Conservation (phyloP, 1,284 basidiomycete genomes). For the Leccinum cinnamomeum region DNA sequence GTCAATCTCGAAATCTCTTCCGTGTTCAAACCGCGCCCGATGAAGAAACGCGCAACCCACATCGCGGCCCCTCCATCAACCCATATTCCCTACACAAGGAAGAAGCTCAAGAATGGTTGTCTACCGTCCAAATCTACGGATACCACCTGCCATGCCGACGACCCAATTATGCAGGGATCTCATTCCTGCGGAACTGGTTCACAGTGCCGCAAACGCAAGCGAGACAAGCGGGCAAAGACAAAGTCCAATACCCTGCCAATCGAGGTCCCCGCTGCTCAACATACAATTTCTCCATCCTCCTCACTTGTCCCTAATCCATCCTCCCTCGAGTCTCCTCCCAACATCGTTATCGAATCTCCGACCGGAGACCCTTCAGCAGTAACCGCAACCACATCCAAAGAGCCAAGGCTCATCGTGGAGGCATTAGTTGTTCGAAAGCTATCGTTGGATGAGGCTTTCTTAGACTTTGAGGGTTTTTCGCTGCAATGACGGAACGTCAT, state of each 20-base stretch:
- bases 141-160: neutral
- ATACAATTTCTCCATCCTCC: conserved; percentile 5
- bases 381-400: conserved; percentile 13
- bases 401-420: conserved; percentile 70
- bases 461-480: conserved; percentile 70
- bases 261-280: conserved; percentile 23
- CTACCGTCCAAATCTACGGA: conserved; percentile 9
- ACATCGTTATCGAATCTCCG: conserved; percentile 17
- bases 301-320: conserved; percentile 20
- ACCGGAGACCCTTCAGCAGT: conserved; percentile 8
- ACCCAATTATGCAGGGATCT: neutral
- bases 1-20: conserved; percentile 65
- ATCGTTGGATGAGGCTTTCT: conserved; percentile 66
- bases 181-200: conserved; percentile 35
- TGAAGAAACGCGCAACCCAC: conserved; percentile 42
- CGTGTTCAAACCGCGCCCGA: conserved; percentile 70
- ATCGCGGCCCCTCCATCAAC: conserved; percentile 17
- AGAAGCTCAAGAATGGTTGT: conserved; percentile 14
- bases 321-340: conserved; percentile 17
- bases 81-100: conserved; percentile 8
- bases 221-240: conserved; percentile 50
- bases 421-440: conserved; percentile 74
- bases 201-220: conserved; percentile 44
- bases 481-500: conserved; percentile 34
- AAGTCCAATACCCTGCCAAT: conserved; percentile 34